Evolutionary conservation across 2,329 filamentous ascomycete genomes (phyloP).

Genomic region (Penicillium sp.): DNA sequence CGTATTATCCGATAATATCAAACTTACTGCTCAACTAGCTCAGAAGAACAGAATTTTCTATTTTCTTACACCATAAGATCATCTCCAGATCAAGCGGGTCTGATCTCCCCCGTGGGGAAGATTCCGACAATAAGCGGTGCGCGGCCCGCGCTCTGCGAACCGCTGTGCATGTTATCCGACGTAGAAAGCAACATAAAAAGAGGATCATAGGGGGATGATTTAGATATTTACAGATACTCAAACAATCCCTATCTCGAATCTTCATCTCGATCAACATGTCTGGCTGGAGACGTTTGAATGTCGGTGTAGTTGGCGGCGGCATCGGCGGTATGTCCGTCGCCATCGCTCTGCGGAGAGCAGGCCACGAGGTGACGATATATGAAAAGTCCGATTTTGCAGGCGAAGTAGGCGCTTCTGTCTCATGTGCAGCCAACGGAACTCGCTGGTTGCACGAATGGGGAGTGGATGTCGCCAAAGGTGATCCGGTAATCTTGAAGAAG

Average conservation of each 20-base stretch:
- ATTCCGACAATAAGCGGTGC: slow-evolving; percentile 18
- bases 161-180: slow-evolving; percentile 17
- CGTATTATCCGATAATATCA: background rate
- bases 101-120: slow-evolving; percentile 20
- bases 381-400: slow-evolving; percentile 62
- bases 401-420: slow-evolving; percentile 63
- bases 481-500: slow-evolving; percentile 60
- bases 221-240: background rate
- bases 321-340: slow-evolving; percentile 51
- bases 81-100: slow-evolving; percentile 28
- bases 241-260: background rate
- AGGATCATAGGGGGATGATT: background rate
- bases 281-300: slow-evolving; percentile 44
- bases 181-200: slow-evolving; percentile 3
- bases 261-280: slow-evolving; percentile 12
- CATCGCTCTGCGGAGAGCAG: slow-evolving; percentile 50
- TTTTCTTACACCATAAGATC: slow-evolving; percentile 33
- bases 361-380: slow-evolving; percentile 58
- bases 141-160: slow-evolving; percentile 14
- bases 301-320: slow-evolving; percentile 49
- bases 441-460: slow-evolving; percentile 65
- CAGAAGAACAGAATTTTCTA: too few species aligned
- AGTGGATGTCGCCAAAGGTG: slow-evolving; percentile 59
- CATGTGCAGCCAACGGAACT: slow-evolving; percentile 65
- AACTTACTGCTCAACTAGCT: background rate